phyloP scores from a whole-genome alignment of 176 grass and related monocot genomes.

The Oryza australiensis region DNA sequence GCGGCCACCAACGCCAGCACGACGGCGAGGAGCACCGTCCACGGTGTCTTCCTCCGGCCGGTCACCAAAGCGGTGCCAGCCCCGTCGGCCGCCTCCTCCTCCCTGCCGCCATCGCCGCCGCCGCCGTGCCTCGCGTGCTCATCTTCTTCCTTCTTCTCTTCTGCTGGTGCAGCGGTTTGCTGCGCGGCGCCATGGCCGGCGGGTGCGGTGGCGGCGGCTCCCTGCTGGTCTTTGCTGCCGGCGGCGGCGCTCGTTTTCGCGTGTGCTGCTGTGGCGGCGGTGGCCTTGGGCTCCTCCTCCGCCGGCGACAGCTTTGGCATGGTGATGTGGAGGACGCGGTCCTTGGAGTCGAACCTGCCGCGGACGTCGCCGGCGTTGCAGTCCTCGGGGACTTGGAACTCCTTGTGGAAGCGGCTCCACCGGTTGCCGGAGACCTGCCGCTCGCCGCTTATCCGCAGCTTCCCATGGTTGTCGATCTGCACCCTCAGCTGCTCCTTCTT shows the following conservation, averaged over 20 bases:
- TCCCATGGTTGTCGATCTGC: conserved; percentile 25
- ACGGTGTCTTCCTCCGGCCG: conserved; percentile 7
- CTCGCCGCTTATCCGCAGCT: conserved; percentile 35
- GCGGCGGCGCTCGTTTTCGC: background rate
- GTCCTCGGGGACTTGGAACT: conserved; percentile 28
- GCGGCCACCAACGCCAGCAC: conserved; percentile 22
- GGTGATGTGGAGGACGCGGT: conserved; percentile 31
- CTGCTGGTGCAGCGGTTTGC: background rate
- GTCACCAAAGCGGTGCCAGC: background rate
- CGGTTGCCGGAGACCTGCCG: conserved; percentile 3
- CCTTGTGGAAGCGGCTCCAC: conserved; percentile 48
- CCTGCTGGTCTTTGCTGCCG: no score
- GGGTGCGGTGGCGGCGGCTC: background rate
- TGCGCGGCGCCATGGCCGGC: background rate
- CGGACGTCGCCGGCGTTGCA: conserved; percentile 27
- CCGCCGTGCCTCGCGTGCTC: background rate
- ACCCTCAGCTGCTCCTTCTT: conserved; percentile 50
- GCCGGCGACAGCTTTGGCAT: conserved; percentile 34
- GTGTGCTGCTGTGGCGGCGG: background rate
- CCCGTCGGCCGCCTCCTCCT: background rate
- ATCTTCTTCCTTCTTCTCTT: background rate
- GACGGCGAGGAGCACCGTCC: conserved; percentile 7
- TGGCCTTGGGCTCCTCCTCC: background rate
- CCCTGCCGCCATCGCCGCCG: background rate
- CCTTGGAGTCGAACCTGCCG: conserved; percentile 29